Conservation (phyloP, 371 early-diverging fungal genomes). For the Syncephalis fuscata region DNA sequence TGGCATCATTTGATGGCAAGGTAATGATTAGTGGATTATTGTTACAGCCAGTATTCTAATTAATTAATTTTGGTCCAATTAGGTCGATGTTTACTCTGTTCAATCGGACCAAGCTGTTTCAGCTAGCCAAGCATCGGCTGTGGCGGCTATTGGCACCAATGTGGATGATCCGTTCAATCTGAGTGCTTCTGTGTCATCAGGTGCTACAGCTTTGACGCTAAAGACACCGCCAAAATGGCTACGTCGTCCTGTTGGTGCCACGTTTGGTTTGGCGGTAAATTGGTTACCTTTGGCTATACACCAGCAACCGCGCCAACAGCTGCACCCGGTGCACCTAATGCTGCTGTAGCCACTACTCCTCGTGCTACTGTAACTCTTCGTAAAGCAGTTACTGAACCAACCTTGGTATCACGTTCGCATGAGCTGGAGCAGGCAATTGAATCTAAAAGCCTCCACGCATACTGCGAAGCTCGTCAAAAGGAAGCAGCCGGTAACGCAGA, state of each 20-base stretch:
- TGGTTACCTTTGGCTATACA: conserved; percentile 44
- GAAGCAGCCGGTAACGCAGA: conserved; percentile 20
- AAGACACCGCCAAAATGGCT: conserved; percentile 93
- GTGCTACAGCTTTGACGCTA: conserved; percentile 33
- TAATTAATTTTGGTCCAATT: conserved; percentile 1
- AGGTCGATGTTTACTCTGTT: conserved; percentile 67
- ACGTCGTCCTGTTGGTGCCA: conserved; percentile 73
- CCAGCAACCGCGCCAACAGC: conserved; percentile 9
- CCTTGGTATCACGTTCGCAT: conserved; percentile 35
- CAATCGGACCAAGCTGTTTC: conserved; percentile 20
- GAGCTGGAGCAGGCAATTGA: conserved; percentile 42
- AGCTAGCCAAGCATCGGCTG: conserved; percentile 5
- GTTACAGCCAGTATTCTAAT: background rate
- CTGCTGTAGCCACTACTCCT: conserved; percentile 8
- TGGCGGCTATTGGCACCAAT: conserved; percentile 41
- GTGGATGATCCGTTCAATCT: conserved; percentile 31
- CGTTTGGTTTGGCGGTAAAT: conserved; percentile 85
- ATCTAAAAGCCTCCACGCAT: conserved; percentile 28
- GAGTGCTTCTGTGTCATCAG: background rate
- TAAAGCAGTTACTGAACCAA: conserved; percentile 41
- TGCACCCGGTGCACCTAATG: conserved; percentile 22
- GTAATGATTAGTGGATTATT: conserved; percentile 14
- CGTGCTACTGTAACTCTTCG: conserved; percentile 18
- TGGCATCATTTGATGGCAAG: conserved; percentile 78
- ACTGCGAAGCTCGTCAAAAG: conserved; percentile 29